Conservation (phyloP, 2,329 filamentous ascomycete genomes). For the Xylariaceae sp. region DNA sequence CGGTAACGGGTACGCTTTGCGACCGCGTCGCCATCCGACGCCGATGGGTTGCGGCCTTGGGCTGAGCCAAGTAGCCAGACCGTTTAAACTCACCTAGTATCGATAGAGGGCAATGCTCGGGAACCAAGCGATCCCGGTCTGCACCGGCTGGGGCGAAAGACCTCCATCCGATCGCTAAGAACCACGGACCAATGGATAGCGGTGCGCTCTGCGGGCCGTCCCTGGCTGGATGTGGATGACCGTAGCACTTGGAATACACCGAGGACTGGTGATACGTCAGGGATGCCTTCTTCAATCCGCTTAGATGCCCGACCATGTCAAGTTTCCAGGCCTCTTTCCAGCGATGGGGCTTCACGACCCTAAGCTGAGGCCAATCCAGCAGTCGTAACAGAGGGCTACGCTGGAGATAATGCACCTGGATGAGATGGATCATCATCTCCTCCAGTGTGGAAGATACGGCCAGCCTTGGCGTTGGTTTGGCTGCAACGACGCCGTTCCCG, state of each 20-base stretch:
- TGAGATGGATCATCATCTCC: slow-evolving; percentile 6
- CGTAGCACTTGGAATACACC: slow-evolving; percentile 21
- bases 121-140: no score
- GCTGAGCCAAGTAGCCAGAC: not conserved
- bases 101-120: no score
- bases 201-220: slow-evolving; percentile 37
- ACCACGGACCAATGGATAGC: slow-evolving; percentile 16
- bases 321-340: slow-evolving; percentile 14
- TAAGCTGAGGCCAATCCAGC: no score
- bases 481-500: no score
- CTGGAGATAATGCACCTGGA: slow-evolving; percentile 7
- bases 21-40: slow-evolving; percentile 13
- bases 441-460: slow-evolving; percentile 1
- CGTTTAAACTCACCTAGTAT: no score
- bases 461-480: no score
- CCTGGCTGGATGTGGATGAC: slow-evolving; percentile 29
- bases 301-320: slow-evolving; percentile 19
- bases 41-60: not conserved
- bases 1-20: slow-evolving; percentile 17
- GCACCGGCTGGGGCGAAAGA: not conserved
- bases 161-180: slow-evolving; percentile 7
- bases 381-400: slow-evolving; percentile 6
- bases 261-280: slow-evolving; percentile 11
- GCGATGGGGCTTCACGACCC: not conserved
- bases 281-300: slow-evolving; percentile 6